Conservation (phyloP, 768 basidiomycete genomes). For the Mycena vitilis region DNA sequence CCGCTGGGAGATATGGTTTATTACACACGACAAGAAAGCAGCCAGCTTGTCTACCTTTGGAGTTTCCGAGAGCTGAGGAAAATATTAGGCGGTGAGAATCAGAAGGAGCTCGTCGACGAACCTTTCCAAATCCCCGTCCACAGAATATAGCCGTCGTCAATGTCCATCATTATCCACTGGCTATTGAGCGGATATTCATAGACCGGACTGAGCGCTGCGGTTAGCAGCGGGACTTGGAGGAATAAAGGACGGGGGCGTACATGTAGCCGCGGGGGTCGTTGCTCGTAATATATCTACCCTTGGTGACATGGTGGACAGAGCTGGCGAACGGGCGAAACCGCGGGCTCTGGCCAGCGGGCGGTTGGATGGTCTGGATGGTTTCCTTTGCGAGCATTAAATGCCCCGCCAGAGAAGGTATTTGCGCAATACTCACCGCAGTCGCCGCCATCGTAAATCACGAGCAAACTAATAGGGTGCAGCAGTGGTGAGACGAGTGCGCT, state of each 20-base stretch:
- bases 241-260: conserved; percentile 55
- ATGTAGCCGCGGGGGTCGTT: conserved; percentile 92
- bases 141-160: conserved; percentile 90
- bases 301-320: conserved; percentile 83
- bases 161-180: conserved; percentile 97
- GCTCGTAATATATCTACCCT: conserved; percentile 89
- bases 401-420: background rate
- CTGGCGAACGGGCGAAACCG: conserved; percentile 79
- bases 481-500: background rate
- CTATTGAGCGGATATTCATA: conserved; percentile 91
- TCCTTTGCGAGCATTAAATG: conserved; percentile 47
- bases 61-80: conserved; percentile 79
- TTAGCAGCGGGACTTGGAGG: conserved; percentile 33
- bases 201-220: conserved; percentile 67
- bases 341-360: conserved; percentile 47
- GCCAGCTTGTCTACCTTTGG: conserved; percentile 70
- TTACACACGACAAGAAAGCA: conserved; percentile 23
- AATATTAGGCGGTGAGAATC: no score
- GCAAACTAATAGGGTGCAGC: background rate
- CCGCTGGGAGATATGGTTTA: conserved; percentile 60
- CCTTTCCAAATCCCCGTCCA: conserved; percentile 98
- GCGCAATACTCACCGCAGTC: conserved; percentile 1
- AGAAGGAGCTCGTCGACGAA: conserved; percentile 42
- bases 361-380: conserved; percentile 53
- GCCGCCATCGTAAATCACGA: conserved; percentile 5